Percentiles rank a stretch among this genome's conserved stretches.
These are phyloP conservation scores for Pythium dissotocum DNA, from an alignment of 352 stramenopile species.

Conservation along the genomic window DNA sequence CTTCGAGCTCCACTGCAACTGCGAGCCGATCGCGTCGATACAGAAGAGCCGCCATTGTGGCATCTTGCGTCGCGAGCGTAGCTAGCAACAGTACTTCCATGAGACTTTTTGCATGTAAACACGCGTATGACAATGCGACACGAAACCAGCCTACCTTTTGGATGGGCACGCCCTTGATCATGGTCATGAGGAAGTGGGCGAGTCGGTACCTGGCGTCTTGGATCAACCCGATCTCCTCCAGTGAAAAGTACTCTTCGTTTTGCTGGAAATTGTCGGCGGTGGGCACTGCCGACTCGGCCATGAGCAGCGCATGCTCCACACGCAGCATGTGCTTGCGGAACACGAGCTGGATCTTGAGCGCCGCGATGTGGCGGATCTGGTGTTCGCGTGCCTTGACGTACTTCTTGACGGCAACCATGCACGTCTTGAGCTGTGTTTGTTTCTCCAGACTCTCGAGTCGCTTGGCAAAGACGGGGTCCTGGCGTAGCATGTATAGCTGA, in stretches of 20 bases:
- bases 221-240: conserved; percentile 63
- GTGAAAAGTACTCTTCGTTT: conserved; percentile 58
- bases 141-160: conserved; percentile 36
- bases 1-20: conserved; percentile 63
- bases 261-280: conserved; percentile 48
- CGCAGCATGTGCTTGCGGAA: conserved; percentile 48
- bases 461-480: conserved; percentile 38
- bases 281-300: conserved; percentile 56
- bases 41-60: conserved; percentile 60
- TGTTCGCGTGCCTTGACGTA: conserved; percentile 58
- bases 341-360: conserved; percentile 58
- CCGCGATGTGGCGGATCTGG: conserved; percentile 52
- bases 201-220: conserved; percentile 39
- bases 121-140: too few relatives aligned
- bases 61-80: conserved; percentile 45
- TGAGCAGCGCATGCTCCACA: conserved; percentile 48
- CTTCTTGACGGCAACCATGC: conserved; percentile 48
- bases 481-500: conserved; percentile 21
- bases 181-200: conserved; percentile 62
- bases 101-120: neutral
- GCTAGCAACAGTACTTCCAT: conserved; percentile 7
- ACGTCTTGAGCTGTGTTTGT: conserved; percentile 31
- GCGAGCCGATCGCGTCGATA: conserved; percentile 59
- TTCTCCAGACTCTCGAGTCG: conserved; percentile 22
- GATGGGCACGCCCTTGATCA: conserved; percentile 63